phyloP scores from a whole-genome alignment of 2,329 filamentous ascomycete genomes.

The Diaporthe nobilis region DNA sequence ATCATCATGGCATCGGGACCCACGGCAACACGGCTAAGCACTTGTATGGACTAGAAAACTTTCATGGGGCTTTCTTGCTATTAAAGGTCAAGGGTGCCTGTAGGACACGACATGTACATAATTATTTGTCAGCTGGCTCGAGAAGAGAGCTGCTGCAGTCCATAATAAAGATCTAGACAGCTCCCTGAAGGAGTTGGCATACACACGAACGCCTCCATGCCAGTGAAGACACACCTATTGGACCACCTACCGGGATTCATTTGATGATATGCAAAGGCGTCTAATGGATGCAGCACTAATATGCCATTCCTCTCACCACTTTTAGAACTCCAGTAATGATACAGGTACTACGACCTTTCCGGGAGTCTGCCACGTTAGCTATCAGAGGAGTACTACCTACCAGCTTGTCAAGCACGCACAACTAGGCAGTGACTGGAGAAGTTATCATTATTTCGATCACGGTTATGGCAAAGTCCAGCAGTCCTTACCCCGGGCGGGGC shows the following conservation, averaged over 20 bases:
- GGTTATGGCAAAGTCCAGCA: not conserved
- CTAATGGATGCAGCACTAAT: not conserved
- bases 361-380: too few species aligned
- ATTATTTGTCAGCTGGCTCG: constrained; percentile 9
- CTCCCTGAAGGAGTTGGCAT: constrained; percentile 4
- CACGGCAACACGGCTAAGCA: not conserved
- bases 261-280: not conserved
- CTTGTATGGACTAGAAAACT: constrained; percentile 26
- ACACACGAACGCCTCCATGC: not conserved
- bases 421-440: not conserved
- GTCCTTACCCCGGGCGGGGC: too few species aligned
- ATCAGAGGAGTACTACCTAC: not conserved
- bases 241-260: not conserved
- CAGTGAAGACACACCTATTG: not conserved
- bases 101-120: constrained; percentile 31
- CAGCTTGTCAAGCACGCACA: not conserved
- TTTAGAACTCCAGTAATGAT: not conserved
- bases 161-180: constrained; percentile 29
- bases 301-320: not conserved
- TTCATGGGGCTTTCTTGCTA: constrained; percentile 24
- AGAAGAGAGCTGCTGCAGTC: constrained; percentile 6
- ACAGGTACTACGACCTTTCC: too few species aligned
- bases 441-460: not conserved
- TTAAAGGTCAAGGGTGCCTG: not conserved
- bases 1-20: constrained; percentile 7